These are phyloP conservation scores for Serpula lacrymans DNA, from an alignment of 768 basidiomycete species.

Conservation along the genomic window DNA sequence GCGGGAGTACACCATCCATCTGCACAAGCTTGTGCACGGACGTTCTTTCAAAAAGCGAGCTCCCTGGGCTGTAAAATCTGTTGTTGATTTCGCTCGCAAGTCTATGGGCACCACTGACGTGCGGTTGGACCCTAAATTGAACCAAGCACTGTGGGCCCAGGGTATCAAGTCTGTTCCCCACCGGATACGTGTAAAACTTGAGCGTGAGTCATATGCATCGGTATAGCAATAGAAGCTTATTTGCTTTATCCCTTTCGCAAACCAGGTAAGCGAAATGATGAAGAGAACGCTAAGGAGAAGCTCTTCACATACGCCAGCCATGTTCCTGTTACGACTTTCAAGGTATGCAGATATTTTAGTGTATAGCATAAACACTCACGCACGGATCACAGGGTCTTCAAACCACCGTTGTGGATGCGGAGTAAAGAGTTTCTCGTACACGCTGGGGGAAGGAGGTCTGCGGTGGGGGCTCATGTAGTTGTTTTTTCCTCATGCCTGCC, in stretches of 20 bases:
- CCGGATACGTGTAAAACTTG: constrained; percentile 88
- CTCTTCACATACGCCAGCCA: constrained; percentile 88
- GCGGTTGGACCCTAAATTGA: constrained; percentile 91
- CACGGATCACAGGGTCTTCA: constrained; percentile 64
- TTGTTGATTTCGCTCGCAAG: constrained; percentile 88
- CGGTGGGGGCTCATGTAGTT: constrained; percentile 14
- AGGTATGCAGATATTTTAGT: constrained; percentile 49
- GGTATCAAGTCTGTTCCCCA: constrained; percentile 95
- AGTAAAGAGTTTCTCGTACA: no score
- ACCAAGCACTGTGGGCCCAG: constrained; percentile 92
- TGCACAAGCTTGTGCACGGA: constrained; percentile 92
- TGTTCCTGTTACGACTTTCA: constrained; percentile 77
- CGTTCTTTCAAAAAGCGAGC: constrained; percentile 97
- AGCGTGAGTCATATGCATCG: constrained; percentile 56
- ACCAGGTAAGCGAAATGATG: constrained; percentile 95
- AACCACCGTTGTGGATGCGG: constrained; percentile 78
- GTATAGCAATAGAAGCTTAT: neutral
- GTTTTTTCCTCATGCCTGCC: constrained; percentile 11
- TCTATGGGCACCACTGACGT: constrained; percentile 96
- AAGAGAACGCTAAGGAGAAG: constrained; percentile 98
- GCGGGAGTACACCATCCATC: constrained; percentile 97
- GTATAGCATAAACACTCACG: constrained; percentile 3
- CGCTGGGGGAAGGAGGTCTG: no score
- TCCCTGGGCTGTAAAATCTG: constrained; percentile 93
- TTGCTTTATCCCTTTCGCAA: neutral